A percentile compares a stretch with the other conserved stretches of the same genome.
phyloP scores from a whole-genome alignment of 2,329 filamentous ascomycete genomes.

The Nemania abortiva region DNA sequence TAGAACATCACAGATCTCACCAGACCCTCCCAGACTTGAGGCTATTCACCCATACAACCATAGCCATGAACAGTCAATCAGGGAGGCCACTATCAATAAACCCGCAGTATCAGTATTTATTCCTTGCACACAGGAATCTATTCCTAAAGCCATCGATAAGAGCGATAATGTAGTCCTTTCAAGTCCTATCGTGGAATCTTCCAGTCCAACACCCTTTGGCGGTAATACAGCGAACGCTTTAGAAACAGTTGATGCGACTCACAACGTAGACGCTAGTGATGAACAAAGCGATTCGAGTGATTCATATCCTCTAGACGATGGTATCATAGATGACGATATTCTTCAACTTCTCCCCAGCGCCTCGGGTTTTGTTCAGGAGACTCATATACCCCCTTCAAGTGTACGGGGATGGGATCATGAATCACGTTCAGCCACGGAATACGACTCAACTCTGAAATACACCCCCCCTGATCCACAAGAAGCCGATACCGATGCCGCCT shows the following conservation, averaged over 20 bases:
- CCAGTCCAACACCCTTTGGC: background rate
- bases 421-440: slow-evolving; percentile 53
- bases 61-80: background rate
- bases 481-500: background rate
- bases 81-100: background rate
- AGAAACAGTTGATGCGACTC: background rate
- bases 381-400: slow-evolving; percentile 51
- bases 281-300: slow-evolving; percentile 32
- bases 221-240: background rate
- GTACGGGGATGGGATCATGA: slow-evolving; percentile 51
- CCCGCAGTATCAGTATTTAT: background rate
- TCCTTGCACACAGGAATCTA: background rate
- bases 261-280: background rate
- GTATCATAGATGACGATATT: slow-evolving; percentile 47
- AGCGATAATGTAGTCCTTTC: background rate
- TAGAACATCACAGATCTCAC: background rate
- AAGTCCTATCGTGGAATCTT: background rate
- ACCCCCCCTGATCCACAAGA: slow-evolving; percentile 48
- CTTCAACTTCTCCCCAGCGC: slow-evolving; percentile 36
- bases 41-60: background rate
- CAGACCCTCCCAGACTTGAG: background rate
- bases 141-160: background rate
- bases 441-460: slow-evolving; percentile 53
- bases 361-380: slow-evolving; percentile 35
- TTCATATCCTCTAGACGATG: slow-evolving; percentile 47